Conservation (phyloP, 225 moss, liverwort and hornwort species). For the Marchantia polymorpha region DNA sequence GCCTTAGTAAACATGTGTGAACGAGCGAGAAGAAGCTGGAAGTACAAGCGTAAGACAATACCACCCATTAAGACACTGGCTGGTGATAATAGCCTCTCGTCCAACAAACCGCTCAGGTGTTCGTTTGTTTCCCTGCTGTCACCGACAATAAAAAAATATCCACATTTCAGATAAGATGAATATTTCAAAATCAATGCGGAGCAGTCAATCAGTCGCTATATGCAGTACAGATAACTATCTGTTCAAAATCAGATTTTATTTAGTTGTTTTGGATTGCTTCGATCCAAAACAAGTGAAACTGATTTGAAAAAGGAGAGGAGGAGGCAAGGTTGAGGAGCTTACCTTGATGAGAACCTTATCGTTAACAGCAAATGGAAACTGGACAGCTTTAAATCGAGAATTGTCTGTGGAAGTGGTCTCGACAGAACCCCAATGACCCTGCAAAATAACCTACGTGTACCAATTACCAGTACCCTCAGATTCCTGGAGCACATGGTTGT, state of each 20-base stretch:
- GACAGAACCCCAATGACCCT: constrained; percentile 19
- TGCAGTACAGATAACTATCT: not conserved
- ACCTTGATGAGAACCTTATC: constrained; percentile 56
- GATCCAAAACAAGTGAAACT: no score
- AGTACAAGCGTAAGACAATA: constrained; percentile 13
- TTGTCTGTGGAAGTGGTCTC: constrained; percentile 26
- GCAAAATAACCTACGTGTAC: not conserved
- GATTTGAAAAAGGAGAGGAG: no score
- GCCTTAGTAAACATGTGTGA: not conserved
- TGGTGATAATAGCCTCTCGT: constrained; percentile 49
- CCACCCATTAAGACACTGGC: constrained; percentile 64
- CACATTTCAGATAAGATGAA: not conserved
- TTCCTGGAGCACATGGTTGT: not conserved
- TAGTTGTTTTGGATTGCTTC: no score
- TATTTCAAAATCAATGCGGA: not conserved
- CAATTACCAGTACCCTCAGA: not conserved
- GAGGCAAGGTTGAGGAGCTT: not conserved
- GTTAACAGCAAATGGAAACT: constrained; percentile 48
- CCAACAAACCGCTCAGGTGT: constrained; percentile 62
- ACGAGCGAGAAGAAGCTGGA: not conserved
- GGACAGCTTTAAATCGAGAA: constrained; percentile 38
- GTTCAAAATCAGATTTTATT: no score
- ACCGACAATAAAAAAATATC: not conserved
- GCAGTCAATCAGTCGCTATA: not conserved
- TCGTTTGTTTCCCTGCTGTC: constrained; percentile 56